A percentile compares a stretch with the other conserved stretches of the same genome.
These are phyloP conservation scores for Eragrostis nindensis DNA, from an alignment of 176 grass and related monocot species.

Conservation along the genomic window DNA sequence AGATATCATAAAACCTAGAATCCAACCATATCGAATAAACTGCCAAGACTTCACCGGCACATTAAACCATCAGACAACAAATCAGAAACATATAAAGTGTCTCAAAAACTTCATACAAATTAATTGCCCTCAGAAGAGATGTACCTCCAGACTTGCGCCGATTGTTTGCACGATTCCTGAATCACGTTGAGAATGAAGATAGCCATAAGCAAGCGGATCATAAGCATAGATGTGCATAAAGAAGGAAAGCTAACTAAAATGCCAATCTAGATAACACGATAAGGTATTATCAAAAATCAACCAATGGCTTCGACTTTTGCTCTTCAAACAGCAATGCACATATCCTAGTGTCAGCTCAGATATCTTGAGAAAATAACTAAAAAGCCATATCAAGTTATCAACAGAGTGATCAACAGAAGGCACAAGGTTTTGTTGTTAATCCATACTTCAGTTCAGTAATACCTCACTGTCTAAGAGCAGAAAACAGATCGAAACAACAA, in stretches of 20 bases:
- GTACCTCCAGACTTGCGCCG: conserved; percentile 61
- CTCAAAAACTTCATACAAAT: neutral
- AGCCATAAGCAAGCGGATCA: conserved; percentile 24
- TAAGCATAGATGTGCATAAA: conserved; percentile 22
- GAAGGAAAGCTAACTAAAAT: conserved; percentile 17
- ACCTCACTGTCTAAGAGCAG: neutral
- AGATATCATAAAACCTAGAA: conserved; percentile 27
- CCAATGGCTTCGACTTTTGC: neutral
- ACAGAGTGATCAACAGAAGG: neutral
- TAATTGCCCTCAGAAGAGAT: conserved; percentile 21
- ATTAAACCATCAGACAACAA: neutral
- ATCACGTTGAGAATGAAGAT: conserved; percentile 40
- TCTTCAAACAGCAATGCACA: conserved; percentile 7
- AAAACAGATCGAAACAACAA: neutral
- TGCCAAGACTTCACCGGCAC: neutral
- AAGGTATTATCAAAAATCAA: conserved; percentile 8
- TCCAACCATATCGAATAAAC: neutral
- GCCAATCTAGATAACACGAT: neutral
- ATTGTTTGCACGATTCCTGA: conserved; percentile 54
- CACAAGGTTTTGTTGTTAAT: neutral
- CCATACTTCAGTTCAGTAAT: neutral
- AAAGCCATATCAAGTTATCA: conserved; percentile 21
- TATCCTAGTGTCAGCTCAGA: conserved; percentile 4
- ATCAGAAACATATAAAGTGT: neutral
- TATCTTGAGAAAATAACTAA: conserved; percentile 14